Evolutionary conservation across 306 rosid species (phyloP), one percentile per base, ranked within the genome.

Genomic region (Trifolium fragiferum): DNA sequence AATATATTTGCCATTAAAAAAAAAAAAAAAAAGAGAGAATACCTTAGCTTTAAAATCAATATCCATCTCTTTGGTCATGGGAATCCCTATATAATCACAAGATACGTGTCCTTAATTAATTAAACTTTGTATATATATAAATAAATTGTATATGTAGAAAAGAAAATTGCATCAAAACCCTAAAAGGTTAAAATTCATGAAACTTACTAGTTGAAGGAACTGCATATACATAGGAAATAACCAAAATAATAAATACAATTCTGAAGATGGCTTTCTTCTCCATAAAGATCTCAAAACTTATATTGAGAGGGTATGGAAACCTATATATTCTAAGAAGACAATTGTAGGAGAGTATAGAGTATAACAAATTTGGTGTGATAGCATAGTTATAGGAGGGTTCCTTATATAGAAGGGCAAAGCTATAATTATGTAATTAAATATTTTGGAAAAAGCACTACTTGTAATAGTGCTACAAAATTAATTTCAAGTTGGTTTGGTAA

Each of bases 1-100:
- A n/a, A n/a, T n/a, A n/a, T n/a, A n/a, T n/a, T n/a, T n/a, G n/a
- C n/a, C n/a, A n/a, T n/a, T n/a, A n/a, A n/a, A n/a, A n/a, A n/a
- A n/a, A n/a, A n/a, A n/a, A n/a, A n/a, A n/a, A n/a, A n/a, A n/a
- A n/a, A n/a, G n/a, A n/a, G 74, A 47, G 50, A 20, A 38, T 53
- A 82, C 85, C 85, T 77, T 68, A 61, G 59, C 58, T 25, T 60
- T 68, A 73, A 20, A 57, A 73, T 73, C 58, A 41, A 66, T 79
- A 82, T 61, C 74, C 37, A 57, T 66, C 43, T 54, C 49, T 53
- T 65, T 59, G 30, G 35, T 37, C 27, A 41, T 33, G 35, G 35
- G 60, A 74, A 55, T 74, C 66, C 86, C 86, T 82, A 25, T 44
- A 68, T 8, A 68, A 30, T 64, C 27, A n/a, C 20, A 30, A 19